Base-by-base conservation (phyloP, 2,329 filamentous ascomycete genomes). In the Xylaria sp. region DNA sequence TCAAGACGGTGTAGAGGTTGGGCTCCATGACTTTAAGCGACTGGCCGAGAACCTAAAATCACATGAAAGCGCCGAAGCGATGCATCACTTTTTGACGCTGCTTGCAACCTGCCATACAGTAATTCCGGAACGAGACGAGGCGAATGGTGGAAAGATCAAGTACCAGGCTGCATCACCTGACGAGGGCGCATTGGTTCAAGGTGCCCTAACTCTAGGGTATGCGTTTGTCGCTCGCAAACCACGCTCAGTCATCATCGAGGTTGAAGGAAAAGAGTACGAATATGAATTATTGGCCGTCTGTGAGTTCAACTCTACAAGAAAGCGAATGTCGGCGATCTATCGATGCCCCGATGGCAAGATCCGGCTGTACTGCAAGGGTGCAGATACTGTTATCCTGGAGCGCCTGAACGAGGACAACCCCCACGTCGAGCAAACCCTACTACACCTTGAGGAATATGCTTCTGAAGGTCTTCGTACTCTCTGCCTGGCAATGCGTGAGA, bases 131-230 rank as follows among this genome's bases (percentile, higher is more conserved):
- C 81, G 87, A 65, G 86, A 86, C 45, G 89, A 92, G 40, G 88
- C 91, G 63, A 89, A 90, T 55, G 81, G 83, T 1, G 89, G 86
- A 17, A 81, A 86, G 37, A 97, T 99, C 79, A 97, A 95, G 74
- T 99, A 99, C 65, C 95, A 99, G 75, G 94, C 94, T 20, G 93
- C 95, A 1, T 99, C 94, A 20, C 94, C 94, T 1, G 94, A 99
- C 63, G 94, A 99, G 72, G 94, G 93, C 52, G 94, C 94, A n/a
- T 78, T 99, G 44, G 94, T 99, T 0, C 89, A 97, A 66, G 95
- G 94, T 52, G 94, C 94, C 1, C 84, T 92, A 2, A 75, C 81
- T 43, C 79, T 99, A 47, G 94, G 93, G 4, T 97, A 97, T 77
- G 87, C 84, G 52, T 99, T 99, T 70, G 86, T 88, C 46, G 92